These are phyloP conservation scores for Podospora australis DNA, from an alignment of 495 filamentous ascomycete genomes.

Conservation along the genomic window DNA sequence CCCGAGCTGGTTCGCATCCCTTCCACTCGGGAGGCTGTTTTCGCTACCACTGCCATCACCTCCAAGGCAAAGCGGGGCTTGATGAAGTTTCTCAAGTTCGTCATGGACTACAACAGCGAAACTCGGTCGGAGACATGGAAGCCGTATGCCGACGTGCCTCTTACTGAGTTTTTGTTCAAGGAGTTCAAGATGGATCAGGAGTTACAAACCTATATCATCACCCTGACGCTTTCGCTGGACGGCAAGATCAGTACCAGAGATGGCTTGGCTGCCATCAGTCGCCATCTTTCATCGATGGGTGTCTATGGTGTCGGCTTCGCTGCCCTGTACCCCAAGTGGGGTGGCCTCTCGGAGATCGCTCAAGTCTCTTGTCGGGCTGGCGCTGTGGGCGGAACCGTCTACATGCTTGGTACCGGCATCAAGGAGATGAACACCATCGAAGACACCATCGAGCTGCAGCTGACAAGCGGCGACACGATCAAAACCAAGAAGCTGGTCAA, in stretches of 20 bases:
- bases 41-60: slow-evolving; percentile 63
- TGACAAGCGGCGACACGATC: slow-evolving; percentile 57
- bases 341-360: slow-evolving; percentile 82
- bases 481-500: slow-evolving; percentile 50
- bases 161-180: slow-evolving; percentile 58
- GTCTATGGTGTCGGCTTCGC: slow-evolving; percentile 82
- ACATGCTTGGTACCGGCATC: slow-evolving; percentile 71
- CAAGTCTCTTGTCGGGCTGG: slow-evolving; percentile 89
- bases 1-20: slow-evolving; percentile 58
- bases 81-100: slow-evolving; percentile 85
- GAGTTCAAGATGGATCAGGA: slow-evolving; percentile 67
- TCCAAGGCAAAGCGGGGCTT: slow-evolving; percentile 70
- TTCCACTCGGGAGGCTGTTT: slow-evolving; percentile 81
- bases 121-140: slow-evolving; percentile 39
- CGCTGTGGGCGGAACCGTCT: slow-evolving; percentile 86
- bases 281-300: slow-evolving; percentile 81
- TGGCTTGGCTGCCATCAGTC: slow-evolving; percentile 62
- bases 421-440: slow-evolving; percentile 23
- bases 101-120: slow-evolving; percentile 52
- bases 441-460: slow-evolving; percentile 37
- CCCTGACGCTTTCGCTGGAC: slow-evolving; percentile 69
- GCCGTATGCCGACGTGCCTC: slow-evolving; percentile 36
- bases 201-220: slow-evolving; percentile 65
- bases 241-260: slow-evolving; percentile 50
- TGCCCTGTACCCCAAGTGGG: slow-evolving; percentile 83